phyloP scores from a whole-genome alignment of 2,329 filamentous ascomycete genomes.

The Trichoderma aggressivum region DNA sequence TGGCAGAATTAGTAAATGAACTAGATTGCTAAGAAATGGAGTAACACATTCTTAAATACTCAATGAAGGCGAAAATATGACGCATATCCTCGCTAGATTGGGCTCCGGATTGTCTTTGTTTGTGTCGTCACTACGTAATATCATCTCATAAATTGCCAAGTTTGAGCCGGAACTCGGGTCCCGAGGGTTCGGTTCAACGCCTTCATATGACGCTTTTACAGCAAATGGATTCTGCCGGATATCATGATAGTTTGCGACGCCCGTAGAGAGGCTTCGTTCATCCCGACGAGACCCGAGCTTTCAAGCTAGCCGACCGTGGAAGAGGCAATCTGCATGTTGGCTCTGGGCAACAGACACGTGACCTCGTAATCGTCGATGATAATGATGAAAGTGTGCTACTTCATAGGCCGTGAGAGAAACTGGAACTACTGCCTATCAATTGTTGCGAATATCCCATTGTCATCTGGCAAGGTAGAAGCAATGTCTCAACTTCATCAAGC shows the following conservation, averaged over 20 bases:
- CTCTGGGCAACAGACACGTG: not conserved
- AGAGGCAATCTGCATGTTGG: not conserved
- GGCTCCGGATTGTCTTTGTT: not conserved
- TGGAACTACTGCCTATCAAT: not conserved
- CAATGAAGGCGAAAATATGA: not conserved
- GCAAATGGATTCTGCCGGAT: not conserved
- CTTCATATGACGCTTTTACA: not conserved
- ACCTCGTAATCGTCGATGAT: not conserved
- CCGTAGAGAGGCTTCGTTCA: too few species aligned
- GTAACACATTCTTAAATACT: not conserved
- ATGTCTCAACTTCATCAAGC: not conserved
- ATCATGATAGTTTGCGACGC: not conserved
- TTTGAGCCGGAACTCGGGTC: not conserved
- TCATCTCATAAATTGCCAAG: not conserved
- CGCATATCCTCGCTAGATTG: not conserved
- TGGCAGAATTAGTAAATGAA: not conserved
- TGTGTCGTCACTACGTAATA: not conserved
- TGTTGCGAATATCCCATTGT: not conserved
- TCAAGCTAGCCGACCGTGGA: not conserved
- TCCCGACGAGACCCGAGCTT: not conserved
- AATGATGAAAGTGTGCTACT: not conserved
- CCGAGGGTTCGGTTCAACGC: not conserved
- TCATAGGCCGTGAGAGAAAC: not conserved
- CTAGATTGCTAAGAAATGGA: not conserved
- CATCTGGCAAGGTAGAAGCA: not conserved